phyloP scores from a whole-genome alignment of 345 rosid genomes.

The Camelina hispida region DNA sequence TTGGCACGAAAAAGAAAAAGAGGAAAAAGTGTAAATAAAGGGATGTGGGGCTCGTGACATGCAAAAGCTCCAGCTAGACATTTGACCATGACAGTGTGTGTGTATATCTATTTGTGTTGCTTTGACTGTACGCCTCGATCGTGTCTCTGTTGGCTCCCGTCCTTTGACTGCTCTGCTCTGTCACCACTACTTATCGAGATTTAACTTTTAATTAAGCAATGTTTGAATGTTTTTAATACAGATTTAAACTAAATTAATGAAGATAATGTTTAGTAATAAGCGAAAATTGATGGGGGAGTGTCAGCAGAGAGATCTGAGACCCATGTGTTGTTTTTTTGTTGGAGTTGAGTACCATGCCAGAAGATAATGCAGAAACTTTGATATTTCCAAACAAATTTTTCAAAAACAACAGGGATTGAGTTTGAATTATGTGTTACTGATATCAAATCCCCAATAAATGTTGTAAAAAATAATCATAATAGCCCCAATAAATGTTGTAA shows the following conservation, averaged over 20 bases:
- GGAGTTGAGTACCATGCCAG: conserved; percentile 15
- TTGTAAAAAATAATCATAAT: no score
- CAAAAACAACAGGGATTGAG: not conserved
- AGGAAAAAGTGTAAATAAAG: not conserved
- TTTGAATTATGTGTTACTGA: not conserved
- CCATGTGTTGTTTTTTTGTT: conserved; percentile 27
- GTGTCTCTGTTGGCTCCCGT: conserved; percentile 36
- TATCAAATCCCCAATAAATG: not conserved
- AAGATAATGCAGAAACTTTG: not conserved
- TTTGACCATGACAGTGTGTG: conserved; percentile 51
- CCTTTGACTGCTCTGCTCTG: conserved; percentile 41
- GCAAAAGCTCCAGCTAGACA: conserved; percentile 56
- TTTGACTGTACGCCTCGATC: conserved; percentile 49
- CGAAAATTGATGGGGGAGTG: conserved; percentile 31
- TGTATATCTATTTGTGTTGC: conserved; percentile 8
- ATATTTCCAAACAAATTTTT: not conserved
- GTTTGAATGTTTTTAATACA: not conserved
- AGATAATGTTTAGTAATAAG: conserved; percentile 6
- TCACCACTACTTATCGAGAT: conserved; percentile 12
- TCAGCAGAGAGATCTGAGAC: conserved; percentile 34
- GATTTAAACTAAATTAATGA: not conserved
- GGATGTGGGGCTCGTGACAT: conserved; percentile 30
- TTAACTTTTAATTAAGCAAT: not conserved
- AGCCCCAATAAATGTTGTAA: not conserved
- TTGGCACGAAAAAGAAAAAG: not conserved